Evolutionary conservation across 371 early-diverging fungal species (phyloP), one percentile per base, ranked within the genome.

Genomic region (Mucor piriformis): DNA sequence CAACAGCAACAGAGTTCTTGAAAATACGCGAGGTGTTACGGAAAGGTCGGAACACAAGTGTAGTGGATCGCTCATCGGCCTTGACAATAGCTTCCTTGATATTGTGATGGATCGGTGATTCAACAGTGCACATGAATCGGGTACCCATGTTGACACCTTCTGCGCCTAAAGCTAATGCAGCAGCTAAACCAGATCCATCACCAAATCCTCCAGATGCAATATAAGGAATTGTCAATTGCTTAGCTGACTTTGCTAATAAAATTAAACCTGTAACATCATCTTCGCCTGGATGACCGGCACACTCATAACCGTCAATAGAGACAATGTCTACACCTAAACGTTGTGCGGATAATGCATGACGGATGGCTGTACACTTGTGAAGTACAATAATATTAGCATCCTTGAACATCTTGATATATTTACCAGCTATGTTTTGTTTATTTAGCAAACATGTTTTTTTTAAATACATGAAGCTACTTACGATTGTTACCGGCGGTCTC

Each of bases 211-310:
- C 93, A 4, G 91, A 89, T 2, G 92, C 92, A 61, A 93, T 63
- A 54, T 88, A 85, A 12, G 89, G 89, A 44, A 90, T 74, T 25
- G 68, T 74, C 35, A 92, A 77, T 3, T 67, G 67, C 63, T 77
- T 83, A 44, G 88, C 86, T 4, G 92, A 82, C 58, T 87, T 85
- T 34, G 90, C 89, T 50, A 92, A 78, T n/a, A 92, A 72, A 8
- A 90, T 84, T 61, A 92, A 64, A 20, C 84, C 88, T 50, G 84
- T 80, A 38, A 92, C 75, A 75, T 90, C 92, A 62, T 92, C 90
- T 73, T 92, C 92, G 50, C 92, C 92, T 10, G 92, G 92, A 63
- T 92, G 92, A 35, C 92, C 92, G 53, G 91, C 92, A 72, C 92
- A 92, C 69, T 92, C 90, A 65, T 86, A 89, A 7, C 92, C 90